These are phyloP conservation scores for Cryptosporidium ubiquitum DNA, from an alignment of 169 alveolate genomes.

Conservation along the genomic window DNA sequence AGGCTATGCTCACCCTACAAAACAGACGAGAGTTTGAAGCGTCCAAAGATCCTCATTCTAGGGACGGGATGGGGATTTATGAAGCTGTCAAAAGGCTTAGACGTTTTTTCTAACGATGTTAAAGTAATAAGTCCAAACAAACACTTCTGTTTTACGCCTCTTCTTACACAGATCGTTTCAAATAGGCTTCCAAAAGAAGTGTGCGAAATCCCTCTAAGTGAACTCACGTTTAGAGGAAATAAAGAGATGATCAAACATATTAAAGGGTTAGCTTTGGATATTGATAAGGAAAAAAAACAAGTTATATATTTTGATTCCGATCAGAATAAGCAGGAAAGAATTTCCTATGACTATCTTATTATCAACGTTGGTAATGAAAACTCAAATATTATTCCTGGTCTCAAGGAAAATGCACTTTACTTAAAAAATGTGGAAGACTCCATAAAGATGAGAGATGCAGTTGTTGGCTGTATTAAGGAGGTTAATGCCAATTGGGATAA, in stretches of 20 bases:
- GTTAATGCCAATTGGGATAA: conserved; percentile 33
- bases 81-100: neutral
- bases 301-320: conserved; percentile 35
- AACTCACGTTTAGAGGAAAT: conserved; percentile 37
- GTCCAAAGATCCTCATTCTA: conserved; percentile 15
- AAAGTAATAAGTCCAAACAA: conserved; percentile 34
- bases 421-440: conserved; percentile 28
- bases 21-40: neutral
- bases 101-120: conserved; percentile 25
- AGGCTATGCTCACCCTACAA: neutral
- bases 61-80: conserved; percentile 73
- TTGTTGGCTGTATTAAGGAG: conserved; percentile 11
- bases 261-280: conserved; percentile 37
- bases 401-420: conserved; percentile 39
- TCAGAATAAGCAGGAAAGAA: neutral
- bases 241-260: conserved; percentile 36
- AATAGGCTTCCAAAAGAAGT: conserved; percentile 50
- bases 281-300: conserved; percentile 43
- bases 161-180: conserved; percentile 58
- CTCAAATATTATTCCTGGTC: conserved; percentile 40
- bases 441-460: conserved; percentile 30
- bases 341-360: conserved; percentile 52
- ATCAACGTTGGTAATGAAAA: conserved; percentile 62
- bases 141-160: conserved; percentile 32
- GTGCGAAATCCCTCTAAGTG: conserved; percentile 41